Conservation (phyloP, 345 rosid genomes). For the Aquilaria yunnanensis region DNA sequence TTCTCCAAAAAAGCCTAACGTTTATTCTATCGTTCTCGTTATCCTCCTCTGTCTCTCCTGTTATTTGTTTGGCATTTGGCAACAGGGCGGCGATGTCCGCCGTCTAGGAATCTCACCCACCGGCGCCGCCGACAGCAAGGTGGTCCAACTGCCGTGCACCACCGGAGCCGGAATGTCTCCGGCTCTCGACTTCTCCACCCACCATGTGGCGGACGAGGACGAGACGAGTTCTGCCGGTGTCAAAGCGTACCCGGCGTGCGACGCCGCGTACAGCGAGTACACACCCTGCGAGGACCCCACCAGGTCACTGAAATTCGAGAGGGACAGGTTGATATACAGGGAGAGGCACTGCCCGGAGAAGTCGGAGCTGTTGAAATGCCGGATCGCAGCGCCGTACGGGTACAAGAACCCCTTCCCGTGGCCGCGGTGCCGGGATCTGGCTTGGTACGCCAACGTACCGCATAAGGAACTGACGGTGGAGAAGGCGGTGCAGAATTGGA, state of each 20-base stretch:
- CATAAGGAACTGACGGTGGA: conserved; percentile 66
- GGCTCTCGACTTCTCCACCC: conserved; percentile 28
- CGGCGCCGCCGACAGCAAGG: not conserved
- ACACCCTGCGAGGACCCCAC: conserved; percentile 39
- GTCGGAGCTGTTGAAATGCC: conserved; percentile 38
- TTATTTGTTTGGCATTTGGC: conserved; percentile 37
- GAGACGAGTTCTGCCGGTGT: not conserved
- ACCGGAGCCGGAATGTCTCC: not conserved
- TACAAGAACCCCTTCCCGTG: conserved; percentile 45
- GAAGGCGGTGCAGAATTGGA: conserved; percentile 69
- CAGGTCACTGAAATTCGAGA: conserved; percentile 28
- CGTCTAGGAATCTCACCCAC: not conserved
- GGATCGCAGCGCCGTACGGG: conserved; percentile 49
- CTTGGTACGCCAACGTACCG: conserved; percentile 63
- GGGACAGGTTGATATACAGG: conserved; percentile 35
- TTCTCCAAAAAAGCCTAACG: conserved; percentile 14
- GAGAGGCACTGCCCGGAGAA: conserved; percentile 60
- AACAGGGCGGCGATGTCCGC: conserved; percentile 6
- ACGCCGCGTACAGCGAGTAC: conserved; percentile 26
- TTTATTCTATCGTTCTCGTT: conserved; percentile 18
- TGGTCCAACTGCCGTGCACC: conserved; percentile 1
- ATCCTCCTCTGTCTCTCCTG: conserved; percentile 35
- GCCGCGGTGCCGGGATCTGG: conserved; percentile 53
- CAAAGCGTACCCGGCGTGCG: conserved; percentile 25
- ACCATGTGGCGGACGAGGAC: conserved; percentile 15